These are phyloP conservation scores for Pichia sporocuriosa DNA, from an alignment of 805 yeast genomes.

Conservation along the genomic window DNA sequence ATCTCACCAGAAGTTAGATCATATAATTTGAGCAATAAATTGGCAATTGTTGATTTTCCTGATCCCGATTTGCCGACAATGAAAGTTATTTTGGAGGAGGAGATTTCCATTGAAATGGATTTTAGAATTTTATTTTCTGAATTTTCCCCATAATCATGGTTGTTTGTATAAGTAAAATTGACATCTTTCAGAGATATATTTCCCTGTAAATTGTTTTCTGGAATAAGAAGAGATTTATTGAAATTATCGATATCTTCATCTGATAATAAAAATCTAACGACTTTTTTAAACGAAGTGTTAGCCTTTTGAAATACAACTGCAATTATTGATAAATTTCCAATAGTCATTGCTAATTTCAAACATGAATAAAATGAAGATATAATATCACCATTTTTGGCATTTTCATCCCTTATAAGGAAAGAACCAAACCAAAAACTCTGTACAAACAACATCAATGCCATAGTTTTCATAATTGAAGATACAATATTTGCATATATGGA, in stretches of 20 bases:
- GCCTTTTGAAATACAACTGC: conserved; percentile 65
- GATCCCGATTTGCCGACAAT: conserved; percentile 87
- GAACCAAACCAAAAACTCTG: conserved; percentile 94
- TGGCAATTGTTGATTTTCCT: conserved; percentile 82
- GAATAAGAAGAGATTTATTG: conserved; percentile 13
- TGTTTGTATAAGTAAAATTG: conserved; percentile 58
- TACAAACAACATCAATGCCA: conserved; percentile 71
- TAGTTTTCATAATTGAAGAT: conserved; percentile 45
- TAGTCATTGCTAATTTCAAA: conserved; percentile 56
- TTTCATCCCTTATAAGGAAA: conserved; percentile 46
- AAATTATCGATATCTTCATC: neutral
- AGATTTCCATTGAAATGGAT: conserved; percentile 39
- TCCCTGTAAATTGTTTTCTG: conserved; percentile 34
- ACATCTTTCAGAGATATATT: conserved; percentile 50
- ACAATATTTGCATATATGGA: conserved; percentile 50
- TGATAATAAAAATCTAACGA: conserved; percentile 35
- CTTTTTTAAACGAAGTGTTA: conserved; percentile 52
- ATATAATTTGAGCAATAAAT: conserved; percentile 57
- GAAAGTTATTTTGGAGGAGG: conserved; percentile 44
- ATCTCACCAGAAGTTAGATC: conserved; percentile 49
- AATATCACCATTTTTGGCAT: conserved; percentile 53
- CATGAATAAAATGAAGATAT: conserved; percentile 83
- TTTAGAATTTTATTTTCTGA: conserved; percentile 34
- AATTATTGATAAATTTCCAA: conserved; percentile 50
- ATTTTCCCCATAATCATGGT: neutral